Evolutionary conservation across 805 yeast genomes (phyloP), one percentile per base, ranked within the genome.

Genomic region (Metschnikowia cubensis): DNA sequence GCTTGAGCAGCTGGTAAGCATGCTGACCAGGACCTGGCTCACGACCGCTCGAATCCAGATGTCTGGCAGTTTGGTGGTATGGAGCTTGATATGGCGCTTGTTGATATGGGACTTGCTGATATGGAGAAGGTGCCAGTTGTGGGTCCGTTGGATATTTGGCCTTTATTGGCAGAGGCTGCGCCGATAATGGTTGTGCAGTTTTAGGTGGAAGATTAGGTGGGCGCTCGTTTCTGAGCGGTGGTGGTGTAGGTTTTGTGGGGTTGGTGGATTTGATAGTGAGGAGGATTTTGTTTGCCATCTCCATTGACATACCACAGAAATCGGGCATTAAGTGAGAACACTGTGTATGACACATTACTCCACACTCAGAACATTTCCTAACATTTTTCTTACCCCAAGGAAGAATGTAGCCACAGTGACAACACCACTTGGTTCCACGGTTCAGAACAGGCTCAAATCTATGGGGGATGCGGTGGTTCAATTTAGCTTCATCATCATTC

Each of bases 241-340:
- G 60, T n/a, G 17, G 15, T n/a, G 18, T 36, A 18, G 39, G 45
- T 38, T 46, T 49, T 7, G 49, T 15, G 13, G 57, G 51, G 49
- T 68, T 68, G 2, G 97, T 83, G 38, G 85, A 80, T 64, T 86
- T 85, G 63, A 92, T 90, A 8, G 97, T 89, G 50, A 80, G 81
- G 51, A 94, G 70, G 54, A 94, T 89, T 67, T 86, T 87, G 62
- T 89, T 90, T 3, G 97, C 98, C 80, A 87, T 88, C 63, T 89
- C 97, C 91, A 94, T 89, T 2, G 96, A 80, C 96, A 94, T 92
- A 50, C 99, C 99, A 75, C 99, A 94, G 67, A 94, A 89, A 66
- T 94, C 98, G 1, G 99, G 99, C 20, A 94, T 98, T 60, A 91
- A 75, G 62, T 90, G 97, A 11, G 92, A 85, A 73, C 99, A 94